phyloP scores from a whole-genome alignment of 768 basidiomycete genomes.

The Nidularia pulvinata region DNA sequence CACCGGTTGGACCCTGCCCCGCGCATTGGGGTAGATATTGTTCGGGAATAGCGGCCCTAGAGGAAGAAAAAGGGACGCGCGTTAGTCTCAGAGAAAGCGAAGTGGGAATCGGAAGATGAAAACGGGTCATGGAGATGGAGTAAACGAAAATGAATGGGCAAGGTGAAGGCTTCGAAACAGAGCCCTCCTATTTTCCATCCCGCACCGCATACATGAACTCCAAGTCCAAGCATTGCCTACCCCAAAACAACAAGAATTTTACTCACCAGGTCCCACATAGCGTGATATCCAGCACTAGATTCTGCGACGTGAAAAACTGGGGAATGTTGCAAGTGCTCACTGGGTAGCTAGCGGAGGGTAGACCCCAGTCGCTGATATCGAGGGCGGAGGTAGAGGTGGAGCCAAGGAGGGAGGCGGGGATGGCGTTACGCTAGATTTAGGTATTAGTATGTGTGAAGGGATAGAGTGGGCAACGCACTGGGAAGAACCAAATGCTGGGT shows the following conservation, averaged over 20 bases:
- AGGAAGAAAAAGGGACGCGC: not conserved
- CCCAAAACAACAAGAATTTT: not conserved
- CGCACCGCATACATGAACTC: not conserved
- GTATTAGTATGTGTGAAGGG: slow-evolving; percentile 8
- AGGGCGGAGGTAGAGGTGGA: slow-evolving; percentile 26
- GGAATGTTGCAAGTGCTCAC: slow-evolving; percentile 37
- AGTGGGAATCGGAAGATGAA: not conserved
- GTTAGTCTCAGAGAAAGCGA: no score
- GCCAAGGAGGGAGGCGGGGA: slow-evolving; percentile 30
- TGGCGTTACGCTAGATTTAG: slow-evolving; percentile 25
- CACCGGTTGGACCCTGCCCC: slow-evolving; percentile 27
- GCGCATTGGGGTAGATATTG: slow-evolving; percentile 36
- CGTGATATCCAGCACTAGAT: slow-evolving; percentile 51
- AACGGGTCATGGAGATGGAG: no score
- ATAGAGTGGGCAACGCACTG: slow-evolving; percentile 23
- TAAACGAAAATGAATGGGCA: no score
- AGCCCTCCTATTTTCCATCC: not conserved
- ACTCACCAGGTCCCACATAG: slow-evolving; percentile 46
- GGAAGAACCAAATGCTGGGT: slow-evolving; percentile 46
- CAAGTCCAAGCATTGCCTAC: no score
- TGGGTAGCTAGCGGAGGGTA: slow-evolving; percentile 37
- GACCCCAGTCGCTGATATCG: slow-evolving; percentile 38
- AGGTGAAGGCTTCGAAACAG: no score
- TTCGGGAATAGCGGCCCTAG: slow-evolving; percentile 42
- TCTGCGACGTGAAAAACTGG: slow-evolving; percentile 41